Evolutionary conservation across 305 asterid genomes (phyloP).

Genomic region (Fraxinus latifolia): DNA sequence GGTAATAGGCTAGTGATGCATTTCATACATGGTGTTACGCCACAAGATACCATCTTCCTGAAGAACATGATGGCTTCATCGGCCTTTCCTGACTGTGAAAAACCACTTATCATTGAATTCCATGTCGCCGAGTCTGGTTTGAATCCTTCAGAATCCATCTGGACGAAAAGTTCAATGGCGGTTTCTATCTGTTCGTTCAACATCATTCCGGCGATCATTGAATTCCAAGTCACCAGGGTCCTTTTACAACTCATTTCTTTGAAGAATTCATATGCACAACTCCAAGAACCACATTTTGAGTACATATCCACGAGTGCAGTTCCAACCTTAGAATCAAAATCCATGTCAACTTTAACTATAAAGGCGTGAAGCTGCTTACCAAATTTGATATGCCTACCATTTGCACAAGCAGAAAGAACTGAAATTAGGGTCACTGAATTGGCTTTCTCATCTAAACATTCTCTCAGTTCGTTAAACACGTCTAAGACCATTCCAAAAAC

Average conservation of each 20-base stretch:
- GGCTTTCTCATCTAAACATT: conserved; percentile 38
- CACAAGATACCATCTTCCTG: conserved; percentile 55
- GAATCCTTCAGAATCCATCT: conserved; percentile 46
- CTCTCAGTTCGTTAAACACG: conserved; percentile 29
- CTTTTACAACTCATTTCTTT: conserved; percentile 49
- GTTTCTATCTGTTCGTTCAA: conserved; percentile 45
- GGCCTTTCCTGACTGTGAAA: conserved; percentile 39
- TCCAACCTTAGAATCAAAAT: conserved; percentile 46
- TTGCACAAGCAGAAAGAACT: conserved; percentile 64
- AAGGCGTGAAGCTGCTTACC: conserved; percentile 73
- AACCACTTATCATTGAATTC: conserved; percentile 84
- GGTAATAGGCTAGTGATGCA: conserved; percentile 65
- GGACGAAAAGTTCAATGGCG: conserved; percentile 51
- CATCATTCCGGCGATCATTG: conserved; percentile 86
- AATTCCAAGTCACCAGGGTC: conserved; percentile 71
- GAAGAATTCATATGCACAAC: conserved; percentile 53
- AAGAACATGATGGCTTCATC: conserved; percentile 62
- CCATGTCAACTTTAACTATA: conserved; percentile 38
- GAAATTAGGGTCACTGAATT: conserved; percentile 54
- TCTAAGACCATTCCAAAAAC: conserved; percentile 36
- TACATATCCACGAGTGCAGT: conserved; percentile 82
- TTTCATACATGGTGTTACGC: conserved; percentile 41
- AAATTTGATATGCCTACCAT: conserved; percentile 42
- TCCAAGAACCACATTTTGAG: conserved; percentile 70
- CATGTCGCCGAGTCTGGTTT: conserved; percentile 68